Percentiles rank a stretch among this genome's conserved stretches.
phyloP scores from a whole-genome alignment of 1,284 basidiomycete species.

The Ustilago nuda region DNA sequence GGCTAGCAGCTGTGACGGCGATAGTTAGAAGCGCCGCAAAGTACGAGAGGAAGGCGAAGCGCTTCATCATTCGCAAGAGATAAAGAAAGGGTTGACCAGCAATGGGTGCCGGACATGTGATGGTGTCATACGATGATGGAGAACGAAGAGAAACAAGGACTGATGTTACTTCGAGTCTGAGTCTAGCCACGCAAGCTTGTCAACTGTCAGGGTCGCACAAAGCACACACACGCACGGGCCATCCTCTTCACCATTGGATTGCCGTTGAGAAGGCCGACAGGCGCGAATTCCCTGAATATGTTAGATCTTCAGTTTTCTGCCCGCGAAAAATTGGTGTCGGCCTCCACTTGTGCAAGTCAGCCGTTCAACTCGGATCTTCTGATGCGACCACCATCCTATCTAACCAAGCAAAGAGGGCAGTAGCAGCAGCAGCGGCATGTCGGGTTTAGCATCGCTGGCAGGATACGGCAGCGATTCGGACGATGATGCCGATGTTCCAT shows the following conservation, averaged over 20 bases:
- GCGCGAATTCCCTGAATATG: background rate
- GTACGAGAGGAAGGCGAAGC: slow-evolving; percentile 39
- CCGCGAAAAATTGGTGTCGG: background rate
- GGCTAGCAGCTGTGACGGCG: slow-evolving; percentile 24
- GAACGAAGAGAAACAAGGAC: background rate
- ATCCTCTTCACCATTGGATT: slow-evolving; percentile 14
- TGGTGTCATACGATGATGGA: background rate
- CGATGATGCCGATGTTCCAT: slow-evolving; percentile 1
- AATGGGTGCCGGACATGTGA: no score
- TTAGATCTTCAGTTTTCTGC: background rate
- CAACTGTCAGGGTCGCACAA: slow-evolving; percentile 1
- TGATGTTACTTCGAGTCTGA: background rate
- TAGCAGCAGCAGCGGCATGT: slow-evolving; percentile 22
- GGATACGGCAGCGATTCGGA: slow-evolving; percentile 47
- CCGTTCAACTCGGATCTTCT: background rate
- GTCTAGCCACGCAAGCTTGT: no score
- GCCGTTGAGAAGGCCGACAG: slow-evolving; percentile 23
- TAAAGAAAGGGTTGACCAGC: background rate
- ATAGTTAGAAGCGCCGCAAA: slow-evolving; percentile 37
- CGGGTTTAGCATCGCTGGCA: slow-evolving; percentile 35
- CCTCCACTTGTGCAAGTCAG: slow-evolving; percentile 7
- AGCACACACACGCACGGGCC: slow-evolving; percentile 10
- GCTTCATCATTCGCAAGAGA: slow-evolving; percentile 20
- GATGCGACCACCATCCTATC: slow-evolving; percentile 5
- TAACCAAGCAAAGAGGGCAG: background rate